Evolutionary conservation across 345 rosid species (phyloP), one percentile per base, ranked within the genome.

Genomic region (Citrus inodora): DNA sequence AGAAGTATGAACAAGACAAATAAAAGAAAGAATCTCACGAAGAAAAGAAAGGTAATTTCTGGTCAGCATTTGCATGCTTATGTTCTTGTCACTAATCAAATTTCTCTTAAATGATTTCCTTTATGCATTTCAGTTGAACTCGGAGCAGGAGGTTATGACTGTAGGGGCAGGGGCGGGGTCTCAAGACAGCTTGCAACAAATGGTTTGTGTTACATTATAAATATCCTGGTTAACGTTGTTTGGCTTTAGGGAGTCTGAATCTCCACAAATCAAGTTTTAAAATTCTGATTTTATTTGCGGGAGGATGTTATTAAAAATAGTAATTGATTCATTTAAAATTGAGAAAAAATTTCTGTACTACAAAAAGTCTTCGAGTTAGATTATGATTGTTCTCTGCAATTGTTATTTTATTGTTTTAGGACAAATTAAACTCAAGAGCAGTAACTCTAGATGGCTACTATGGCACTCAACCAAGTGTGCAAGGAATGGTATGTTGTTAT

Each of bases 181-280:
- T 61, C 85, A 87, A 67, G 92, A 87, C 53, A 80, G 87, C 87
- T 87, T 87, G 83, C 92, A 83, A 27, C 92, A 89, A 83, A 89
- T 87, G 92, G 90, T 89, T 76, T 74, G 90, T 83, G 35, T 48
- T 75, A 22, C 66, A 7, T 30, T 27, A 37, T 32, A 51, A 24
- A n/a, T 24, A 55, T 30, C 51, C 58, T 24, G 38, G 58, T 24
- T 33, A 7, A 7, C 7, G 74, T 38, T 9, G 14, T 38, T 38
- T 9, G 62, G 33, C 55, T 63, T 71, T 33, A 28, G 32, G 48
- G 27, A 61, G 40, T 33, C 67, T 11, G 60, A 56, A 79, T 24
- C 5, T 58, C 30, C n/a, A 55, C 40, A 21, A 53, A 64, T n/a
- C 53, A 51, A 30, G 3, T 64, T 46, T 13, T 13, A 75, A 75